Conservation (phyloP, 805 yeast species). For the Debaryomyces tyrocola region DNA sequence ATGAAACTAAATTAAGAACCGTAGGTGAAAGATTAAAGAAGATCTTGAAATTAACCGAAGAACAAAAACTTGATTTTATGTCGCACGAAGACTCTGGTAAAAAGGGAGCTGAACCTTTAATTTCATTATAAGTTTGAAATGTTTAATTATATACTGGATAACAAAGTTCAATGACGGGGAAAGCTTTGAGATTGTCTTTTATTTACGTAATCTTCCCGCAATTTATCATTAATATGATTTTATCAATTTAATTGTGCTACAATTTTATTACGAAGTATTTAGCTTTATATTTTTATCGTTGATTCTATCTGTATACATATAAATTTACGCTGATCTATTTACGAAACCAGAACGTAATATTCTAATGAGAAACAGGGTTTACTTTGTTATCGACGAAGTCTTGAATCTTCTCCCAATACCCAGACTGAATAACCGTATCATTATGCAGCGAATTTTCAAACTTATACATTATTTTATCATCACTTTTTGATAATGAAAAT, state of each 20-base stretch:
- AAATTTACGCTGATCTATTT: constrained; percentile 11
- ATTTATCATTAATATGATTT: not conserved
- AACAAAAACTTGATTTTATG: constrained; percentile 77
- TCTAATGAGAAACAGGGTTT: constrained; percentile 25
- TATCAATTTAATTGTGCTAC: not conserved
- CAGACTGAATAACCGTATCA: constrained; percentile 73
- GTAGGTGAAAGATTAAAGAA: constrained; percentile 87
- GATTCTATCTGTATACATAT: constrained; percentile 10
- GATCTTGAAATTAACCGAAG: constrained; percentile 72
- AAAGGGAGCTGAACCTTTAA: constrained; percentile 38
- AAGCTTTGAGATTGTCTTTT: not conserved
- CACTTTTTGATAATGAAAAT: constrained; percentile 51
- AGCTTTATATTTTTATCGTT: constrained; percentile 2
- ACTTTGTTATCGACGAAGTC: constrained; percentile 51
- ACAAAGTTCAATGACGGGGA: not conserved
- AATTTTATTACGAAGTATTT: not conserved
- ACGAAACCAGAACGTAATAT: not conserved
- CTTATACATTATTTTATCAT: constrained; percentile 50
- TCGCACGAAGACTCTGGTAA: constrained; percentile 57
- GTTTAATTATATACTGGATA: not conserved
- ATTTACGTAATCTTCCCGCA: not conserved
- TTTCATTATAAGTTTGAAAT: constrained; percentile 24
- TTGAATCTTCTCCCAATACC: constrained; percentile 72
- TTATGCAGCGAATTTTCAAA: constrained; percentile 74
- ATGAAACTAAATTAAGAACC: constrained; percentile 59